Evolutionary conservation across 306 rosid species (phyloP).

Genomic region (Malus asiatica): DNA sequence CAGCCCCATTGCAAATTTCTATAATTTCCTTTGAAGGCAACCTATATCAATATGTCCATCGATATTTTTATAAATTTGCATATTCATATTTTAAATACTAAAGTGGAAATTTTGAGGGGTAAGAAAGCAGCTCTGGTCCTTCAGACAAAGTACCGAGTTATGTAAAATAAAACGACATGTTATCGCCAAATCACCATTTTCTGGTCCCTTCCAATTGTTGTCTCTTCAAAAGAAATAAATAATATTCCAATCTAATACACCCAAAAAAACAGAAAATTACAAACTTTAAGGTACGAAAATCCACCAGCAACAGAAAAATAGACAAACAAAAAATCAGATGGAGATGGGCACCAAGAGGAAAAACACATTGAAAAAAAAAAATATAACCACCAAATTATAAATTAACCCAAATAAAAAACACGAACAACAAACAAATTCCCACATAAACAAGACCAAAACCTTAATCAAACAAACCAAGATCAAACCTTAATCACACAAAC

Average conservation of each 20-base stretch:
- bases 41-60: too few species aligned
- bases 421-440: neutral
- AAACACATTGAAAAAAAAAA: neutral
- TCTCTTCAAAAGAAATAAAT: neutral
- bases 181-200: neutral
- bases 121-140: neutral
- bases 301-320: neutral
- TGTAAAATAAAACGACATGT: neutral
- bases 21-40: too few species aligned
- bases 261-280: neutral
- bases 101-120: neutral
- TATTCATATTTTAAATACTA: too few species aligned
- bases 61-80: too few species aligned
- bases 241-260: neutral
- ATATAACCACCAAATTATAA: too few species aligned
- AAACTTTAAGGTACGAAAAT: neutral
- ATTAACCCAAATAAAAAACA: neutral
- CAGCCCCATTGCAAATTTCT: too few species aligned
- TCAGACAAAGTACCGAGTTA: neutral
- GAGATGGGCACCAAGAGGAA: neutral
- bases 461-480: neutral
- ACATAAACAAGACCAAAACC: neutral
- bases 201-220: neutral
- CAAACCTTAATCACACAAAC: neutral
- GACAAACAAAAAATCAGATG: neutral